Evolutionary conservation across 1,284 basidiomycete genomes (phyloP), one percentile per base, ranked within the genome.

Genomic region (Clitocybe nebularis): DNA sequence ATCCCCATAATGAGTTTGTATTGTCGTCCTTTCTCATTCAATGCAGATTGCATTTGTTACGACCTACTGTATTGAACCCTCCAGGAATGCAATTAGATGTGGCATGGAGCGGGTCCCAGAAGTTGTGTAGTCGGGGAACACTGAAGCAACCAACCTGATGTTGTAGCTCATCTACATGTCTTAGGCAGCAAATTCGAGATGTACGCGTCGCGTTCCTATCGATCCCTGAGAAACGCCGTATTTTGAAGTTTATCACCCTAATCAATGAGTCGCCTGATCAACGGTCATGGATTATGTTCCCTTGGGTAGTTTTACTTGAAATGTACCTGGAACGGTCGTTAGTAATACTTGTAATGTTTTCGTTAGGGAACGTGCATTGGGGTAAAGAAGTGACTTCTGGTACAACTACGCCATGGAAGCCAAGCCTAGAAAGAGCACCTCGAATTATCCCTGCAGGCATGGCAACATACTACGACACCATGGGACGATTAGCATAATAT

Each of bases 381-480:
- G 92, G 92, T 53, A 93, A 59, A n/a, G 78, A 72, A 1, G 75
- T 80, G 3, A 89, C 77, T 58, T 95, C 92, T 4, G 89, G 82
- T 0, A 76, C 69, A 0, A 94, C 87, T 1, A 75, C 80, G 13
- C 77, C 81, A 30, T 83, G 74, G 50, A 84, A 77, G 9, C 91
- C 91, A n/a, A 94, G 65, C 37, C 90, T 72, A 5, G 74, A 67
- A 0, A 94, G 74, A 1, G 88, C 81, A n/a, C 92, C 91, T 44
- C 83, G 79, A 35, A 95, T 81, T 32, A 93, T 75, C 10, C 90
- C 91, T 30, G 81, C 80, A 0, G 89, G 76, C 64, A 91, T 81
- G 5, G 86, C 77, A 21, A 84, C 79, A 55, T 91, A 89, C 87
- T 92, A 26, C 33, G 39, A 28, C n/a, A n/a, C n/a, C n/a, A n/a